These are phyloP conservation scores for Chlorella sorokiniana DNA, from an alignment of 139 green algal genomes.

Conservation along the genomic window DNA sequence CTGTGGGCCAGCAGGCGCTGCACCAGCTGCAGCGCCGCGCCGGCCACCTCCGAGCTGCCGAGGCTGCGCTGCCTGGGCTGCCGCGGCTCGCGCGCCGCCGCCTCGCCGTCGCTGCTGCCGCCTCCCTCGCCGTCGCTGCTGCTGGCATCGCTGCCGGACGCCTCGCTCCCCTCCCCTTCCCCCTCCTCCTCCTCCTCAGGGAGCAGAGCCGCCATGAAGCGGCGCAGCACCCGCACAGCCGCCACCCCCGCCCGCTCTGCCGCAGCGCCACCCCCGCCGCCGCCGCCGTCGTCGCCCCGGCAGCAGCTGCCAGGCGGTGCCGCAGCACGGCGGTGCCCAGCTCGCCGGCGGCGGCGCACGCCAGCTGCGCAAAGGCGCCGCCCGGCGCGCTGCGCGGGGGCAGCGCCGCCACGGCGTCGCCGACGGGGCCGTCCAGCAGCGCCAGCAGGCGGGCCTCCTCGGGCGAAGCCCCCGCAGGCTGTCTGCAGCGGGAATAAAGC, in stretches of 20 bases:
- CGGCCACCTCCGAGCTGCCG: slow-evolving; percentile 1
- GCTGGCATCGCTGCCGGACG: slow-evolving; percentile 17
- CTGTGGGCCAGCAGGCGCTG: slow-evolving; percentile 48
- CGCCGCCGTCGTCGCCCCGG: not conserved
- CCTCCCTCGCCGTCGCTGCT: not conserved
- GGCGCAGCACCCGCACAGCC: slow-evolving; percentile 42
- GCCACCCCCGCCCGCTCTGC: not conserved
- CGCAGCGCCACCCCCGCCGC: not conserved
- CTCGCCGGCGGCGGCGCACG: slow-evolving; percentile 12
- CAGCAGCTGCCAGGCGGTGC: slow-evolving; percentile 5
- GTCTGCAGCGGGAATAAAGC: not conserved
- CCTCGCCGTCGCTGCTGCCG: not conserved
- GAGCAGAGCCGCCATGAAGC: slow-evolving; percentile 62
- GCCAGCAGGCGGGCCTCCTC: slow-evolving; percentile 34
- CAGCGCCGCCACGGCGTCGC: slow-evolving; percentile 47
- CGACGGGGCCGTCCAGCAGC: slow-evolving; percentile 36
- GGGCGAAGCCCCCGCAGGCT: not conserved
- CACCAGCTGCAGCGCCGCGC: slow-evolving; percentile 34
- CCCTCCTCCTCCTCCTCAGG: slow-evolving; percentile 40
- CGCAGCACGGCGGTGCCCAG: slow-evolving; percentile 49
- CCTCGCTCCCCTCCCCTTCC: not conserved
- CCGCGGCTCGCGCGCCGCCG: not conserved
- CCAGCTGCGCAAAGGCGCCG: slow-evolving; percentile 26
- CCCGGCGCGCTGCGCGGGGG: slow-evolving; percentile 13
- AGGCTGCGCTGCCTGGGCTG: not conserved